phyloP scores from a whole-genome alignment of 108 stramenopile species.

The Aurantiochytrium sp. region DNA sequence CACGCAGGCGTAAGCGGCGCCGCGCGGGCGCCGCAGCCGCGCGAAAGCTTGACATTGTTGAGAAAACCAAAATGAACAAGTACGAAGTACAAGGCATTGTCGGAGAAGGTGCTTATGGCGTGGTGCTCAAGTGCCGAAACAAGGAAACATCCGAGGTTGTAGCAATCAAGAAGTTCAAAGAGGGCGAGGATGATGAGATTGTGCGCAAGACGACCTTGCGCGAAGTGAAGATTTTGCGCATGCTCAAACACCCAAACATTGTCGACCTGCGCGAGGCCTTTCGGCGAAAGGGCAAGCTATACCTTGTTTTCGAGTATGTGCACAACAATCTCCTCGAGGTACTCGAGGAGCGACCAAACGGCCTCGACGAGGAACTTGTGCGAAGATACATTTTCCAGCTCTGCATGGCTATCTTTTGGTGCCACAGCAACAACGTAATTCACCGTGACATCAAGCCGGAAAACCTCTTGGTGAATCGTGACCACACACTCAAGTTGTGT shows the following conservation, averaged over 20 bases:
- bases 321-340: constrained; percentile 58
- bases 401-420: constrained; percentile 57
- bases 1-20: too few relatives aligned
- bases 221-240: constrained; percentile 58
- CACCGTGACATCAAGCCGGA: constrained; percentile 66
- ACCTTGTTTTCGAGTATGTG: constrained; percentile 62
- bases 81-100: constrained; percentile 62
- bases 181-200: constrained; percentile 40
- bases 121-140: constrained; percentile 58
- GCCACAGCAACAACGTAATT: constrained; percentile 52
- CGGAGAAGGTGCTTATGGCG: constrained; percentile 61
- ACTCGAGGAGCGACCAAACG: constrained; percentile 45
- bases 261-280: constrained; percentile 58
- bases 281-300: constrained; percentile 48
- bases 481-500: constrained; percentile 56
- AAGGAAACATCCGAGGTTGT: constrained; percentile 37
- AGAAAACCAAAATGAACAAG: constrained; percentile 42
- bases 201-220: constrained; percentile 58
- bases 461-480: constrained; percentile 48
- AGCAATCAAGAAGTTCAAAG: constrained; percentile 62
- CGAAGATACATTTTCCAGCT: constrained; percentile 53
- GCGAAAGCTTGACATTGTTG: not conserved
- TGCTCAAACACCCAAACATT: constrained; percentile 56
- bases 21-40: too few relatives aligned
- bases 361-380: constrained; percentile 23